Percentiles rank a stretch among this genome's conserved stretches.
Conservation (phyloP, 2,329 filamentous ascomycete genomes). For the Daldinia sp. region DNA sequence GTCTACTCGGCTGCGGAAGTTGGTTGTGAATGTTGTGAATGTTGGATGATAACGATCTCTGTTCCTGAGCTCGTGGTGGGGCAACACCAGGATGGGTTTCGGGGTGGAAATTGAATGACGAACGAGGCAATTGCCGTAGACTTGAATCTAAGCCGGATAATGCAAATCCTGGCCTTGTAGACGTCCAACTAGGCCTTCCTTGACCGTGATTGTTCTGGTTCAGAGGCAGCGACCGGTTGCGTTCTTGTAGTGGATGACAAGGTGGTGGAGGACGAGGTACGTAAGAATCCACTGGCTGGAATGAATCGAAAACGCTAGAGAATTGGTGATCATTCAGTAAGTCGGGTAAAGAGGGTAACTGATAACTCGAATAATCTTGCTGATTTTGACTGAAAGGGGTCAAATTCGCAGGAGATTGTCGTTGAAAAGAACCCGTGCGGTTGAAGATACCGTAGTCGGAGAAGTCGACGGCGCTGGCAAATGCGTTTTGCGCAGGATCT, state of each 20-base stretch:
- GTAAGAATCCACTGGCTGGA: slow-evolving; percentile 18
- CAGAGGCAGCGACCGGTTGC: slow-evolving; percentile 1
- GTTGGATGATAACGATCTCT: slow-evolving; percentile 14
- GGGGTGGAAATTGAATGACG: slow-evolving; percentile 6
- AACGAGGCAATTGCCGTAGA: slow-evolving; percentile 4
- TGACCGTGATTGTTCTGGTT: slow-evolving; percentile 7
- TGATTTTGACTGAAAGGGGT: slow-evolving; percentile 2
- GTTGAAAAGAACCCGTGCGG: slow-evolving; percentile 8
- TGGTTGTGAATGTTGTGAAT: slow-evolving; percentile 12
- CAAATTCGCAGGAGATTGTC: slow-evolving; percentile 2
- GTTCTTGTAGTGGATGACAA: neutral
- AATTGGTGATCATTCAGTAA: slow-evolving; percentile 13
- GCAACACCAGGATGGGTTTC: slow-evolving; percentile 10
- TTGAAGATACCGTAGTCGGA: slow-evolving; percentile 17
- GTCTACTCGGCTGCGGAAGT: slow-evolving; percentile 25
- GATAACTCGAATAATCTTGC: slow-evolving; percentile 10
- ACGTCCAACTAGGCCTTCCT: slow-evolving; percentile 7
- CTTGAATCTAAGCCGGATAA: slow-evolving; percentile 11
- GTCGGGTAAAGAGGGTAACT: slow-evolving; percentile 27
- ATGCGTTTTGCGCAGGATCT: slow-evolving; percentile 22
- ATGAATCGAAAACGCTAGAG: slow-evolving; percentile 2
- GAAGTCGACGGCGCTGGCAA: slow-evolving; percentile 19
- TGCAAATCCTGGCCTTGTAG: slow-evolving; percentile 11
- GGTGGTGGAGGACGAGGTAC: neutral
- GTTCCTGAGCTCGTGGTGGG: slow-evolving; percentile 31